Evolutionary conservation across 768 basidiomycete genomes (phyloP).

Genomic region (Kwoniella bestiolae): DNA sequence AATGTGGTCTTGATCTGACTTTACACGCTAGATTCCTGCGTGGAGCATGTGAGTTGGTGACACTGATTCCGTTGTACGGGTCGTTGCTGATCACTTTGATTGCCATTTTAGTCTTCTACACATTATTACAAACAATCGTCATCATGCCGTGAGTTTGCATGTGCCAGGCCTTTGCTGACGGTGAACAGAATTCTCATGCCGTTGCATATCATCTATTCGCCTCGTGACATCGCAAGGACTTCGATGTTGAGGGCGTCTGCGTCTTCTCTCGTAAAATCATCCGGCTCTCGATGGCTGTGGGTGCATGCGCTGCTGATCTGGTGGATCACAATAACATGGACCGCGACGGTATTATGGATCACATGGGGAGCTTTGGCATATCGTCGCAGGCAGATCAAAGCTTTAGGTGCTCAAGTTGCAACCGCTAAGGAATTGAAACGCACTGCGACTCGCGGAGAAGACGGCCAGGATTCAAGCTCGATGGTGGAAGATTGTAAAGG

Average conservation of each 20-base stretch:
- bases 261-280: conserved; percentile 40
- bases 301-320: conserved; percentile 54
- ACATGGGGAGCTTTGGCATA: conserved; percentile 54
- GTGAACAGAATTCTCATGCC: conserved; percentile 47
- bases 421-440: conserved; percentile 16
- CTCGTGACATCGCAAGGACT: conserved; percentile 31
- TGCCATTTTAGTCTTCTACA: conserved; percentile 56
- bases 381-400: conserved; percentile 38
- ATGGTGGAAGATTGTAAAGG: conserved; percentile 42
- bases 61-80: no score
- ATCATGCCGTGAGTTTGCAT: conserved; percentile 39
- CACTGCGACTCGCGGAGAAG: conserved; percentile 15
- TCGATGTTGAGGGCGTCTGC: conserved; percentile 55
- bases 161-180: background rate
- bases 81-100: no score
- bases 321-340: conserved; percentile 55
- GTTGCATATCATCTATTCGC: conserved; percentile 50
- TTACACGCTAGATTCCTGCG: conserved; percentile 53
- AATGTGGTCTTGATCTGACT: conserved; percentile 54
- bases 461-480: conserved; percentile 17
- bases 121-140: conserved; percentile 41
- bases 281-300: conserved; percentile 52
- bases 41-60: conserved; percentile 41
- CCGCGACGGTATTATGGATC: conserved; percentile 50
- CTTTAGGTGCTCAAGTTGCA: conserved; percentile 19